These are phyloP conservation scores for Jamesozyma jinghongensis DNA, from an alignment of 805 yeast genomes.

Conservation along the genomic window DNA sequence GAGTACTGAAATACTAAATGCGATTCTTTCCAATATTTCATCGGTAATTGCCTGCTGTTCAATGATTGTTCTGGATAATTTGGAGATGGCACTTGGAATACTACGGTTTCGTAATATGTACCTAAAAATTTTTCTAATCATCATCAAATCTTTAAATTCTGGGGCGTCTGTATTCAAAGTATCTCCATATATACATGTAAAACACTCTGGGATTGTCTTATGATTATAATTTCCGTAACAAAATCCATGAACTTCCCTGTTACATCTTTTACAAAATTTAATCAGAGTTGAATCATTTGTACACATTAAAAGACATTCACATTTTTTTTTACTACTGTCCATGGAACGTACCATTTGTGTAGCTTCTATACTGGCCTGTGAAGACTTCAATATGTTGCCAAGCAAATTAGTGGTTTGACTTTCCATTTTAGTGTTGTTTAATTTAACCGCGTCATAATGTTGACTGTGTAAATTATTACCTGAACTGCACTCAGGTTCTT, in stretches of 20 bases:
- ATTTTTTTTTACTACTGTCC: slow-evolving; percentile 9
- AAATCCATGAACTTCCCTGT: slow-evolving; percentile 25
- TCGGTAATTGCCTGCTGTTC: slow-evolving; percentile 10
- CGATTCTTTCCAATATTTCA: slow-evolving; percentile 9
- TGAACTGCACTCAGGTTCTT: neutral
- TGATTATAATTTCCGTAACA: slow-evolving; percentile 29
- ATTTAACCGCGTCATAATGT: neutral
- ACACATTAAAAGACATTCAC: slow-evolving; percentile 26
- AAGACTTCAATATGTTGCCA: slow-evolving; percentile 22
- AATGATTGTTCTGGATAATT: slow-evolving; percentile 10
- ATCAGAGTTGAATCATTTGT: slow-evolving; percentile 8
- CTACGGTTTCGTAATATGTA: slow-evolving; percentile 14
- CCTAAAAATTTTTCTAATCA: slow-evolving; percentile 31
- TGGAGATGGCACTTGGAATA: slow-evolving; percentile 15
- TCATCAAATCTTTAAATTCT: slow-evolving; percentile 27
- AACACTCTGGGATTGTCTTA: slow-evolving; percentile 16
- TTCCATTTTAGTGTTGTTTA: neutral
- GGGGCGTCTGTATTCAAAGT: slow-evolving; percentile 12
- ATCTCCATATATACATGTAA: slow-evolving; percentile 21
- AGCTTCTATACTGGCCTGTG: slow-evolving; percentile 19
- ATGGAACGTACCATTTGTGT: slow-evolving; percentile 23
- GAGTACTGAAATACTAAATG: slow-evolving; percentile 11
- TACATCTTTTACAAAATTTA: slow-evolving; percentile 28
- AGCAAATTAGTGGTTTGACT: slow-evolving; percentile 30
- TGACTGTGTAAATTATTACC: too few species aligned